Evolutionary conservation across 169 alveolate genomes (phyloP).

Genomic region (Plasmodium yoelii): DNA sequence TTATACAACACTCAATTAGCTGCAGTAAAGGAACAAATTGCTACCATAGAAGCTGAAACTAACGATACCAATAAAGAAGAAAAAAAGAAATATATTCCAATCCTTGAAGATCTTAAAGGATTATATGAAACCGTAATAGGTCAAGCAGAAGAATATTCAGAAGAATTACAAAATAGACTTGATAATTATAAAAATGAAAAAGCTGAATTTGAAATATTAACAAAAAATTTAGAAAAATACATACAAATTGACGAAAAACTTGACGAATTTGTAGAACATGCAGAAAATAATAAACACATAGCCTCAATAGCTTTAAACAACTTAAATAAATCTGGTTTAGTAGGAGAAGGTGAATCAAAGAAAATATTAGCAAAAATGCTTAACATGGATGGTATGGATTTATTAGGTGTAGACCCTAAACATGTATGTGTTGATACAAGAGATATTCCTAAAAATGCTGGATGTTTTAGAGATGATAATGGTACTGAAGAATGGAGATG

Average conservation of each 20-base stretch:
- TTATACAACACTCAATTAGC: conserved; percentile 10
- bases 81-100: conserved; percentile 20
- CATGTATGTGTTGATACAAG: conserved; percentile 17
- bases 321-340: neutral
- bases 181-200: conserved; percentile 2
- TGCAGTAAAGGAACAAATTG: neutral
- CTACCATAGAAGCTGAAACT: neutral
- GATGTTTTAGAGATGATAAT: conserved; percentile 35
- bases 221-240: neutral
- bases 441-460: conserved; percentile 34
- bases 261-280: neutral
- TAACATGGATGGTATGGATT: neutral
- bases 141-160: neutral
- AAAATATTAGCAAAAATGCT: conserved; percentile 1
- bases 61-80: neutral
- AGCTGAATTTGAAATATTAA: neutral
- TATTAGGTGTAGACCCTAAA: neutral
- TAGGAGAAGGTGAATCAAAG: neutral
- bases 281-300: neutral
- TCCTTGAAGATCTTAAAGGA: conserved; percentile 13
- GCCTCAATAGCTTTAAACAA: neutral
- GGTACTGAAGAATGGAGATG: conserved; percentile 68
- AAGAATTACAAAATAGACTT: neutral
- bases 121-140: conserved; percentile 4
- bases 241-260: conserved; percentile 4